A percentile compares a stretch with the other conserved stretches of the same genome.
Conservation (phyloP, 164 flowering plant species). For the Dillenia turbinata region DNA sequence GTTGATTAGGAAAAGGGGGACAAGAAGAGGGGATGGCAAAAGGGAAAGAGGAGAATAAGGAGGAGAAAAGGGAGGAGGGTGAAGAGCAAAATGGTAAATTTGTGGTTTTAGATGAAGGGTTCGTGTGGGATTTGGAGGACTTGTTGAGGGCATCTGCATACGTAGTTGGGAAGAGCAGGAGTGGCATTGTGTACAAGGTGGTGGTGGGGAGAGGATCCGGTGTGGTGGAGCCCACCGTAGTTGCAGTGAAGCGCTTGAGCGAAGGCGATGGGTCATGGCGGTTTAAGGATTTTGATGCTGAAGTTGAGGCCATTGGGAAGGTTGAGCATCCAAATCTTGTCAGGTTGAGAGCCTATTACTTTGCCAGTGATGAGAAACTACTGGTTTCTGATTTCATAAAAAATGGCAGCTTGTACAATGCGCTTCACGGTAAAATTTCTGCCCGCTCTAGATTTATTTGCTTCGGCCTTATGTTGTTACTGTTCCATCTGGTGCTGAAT, state of each 20-base stretch:
- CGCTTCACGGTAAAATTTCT: conserved; percentile 65
- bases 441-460: not conserved
- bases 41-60: conserved; percentile 23
- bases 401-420: conserved; percentile 74
- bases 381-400: conserved; percentile 75
- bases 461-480: not conserved
- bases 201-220: conserved; percentile 56
- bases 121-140: conserved; percentile 82
- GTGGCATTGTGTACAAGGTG: conserved; percentile 93
- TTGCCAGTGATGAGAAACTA: conserved; percentile 80
- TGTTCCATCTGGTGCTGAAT: too few relatives aligned
- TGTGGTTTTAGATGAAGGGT: conserved; percentile 70
- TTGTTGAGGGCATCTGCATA: conserved; percentile 95
- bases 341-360: conserved; percentile 83
- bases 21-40: conserved; percentile 23
- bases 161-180: conserved; percentile 86
- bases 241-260: conserved; percentile 83
- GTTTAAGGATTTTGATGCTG: conserved; percentile 80
- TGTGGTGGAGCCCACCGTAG: conserved; percentile 31
- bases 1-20: conserved; percentile 49
- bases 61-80: conserved; percentile 16
- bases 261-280: conserved; percentile 59
- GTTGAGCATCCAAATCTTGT: conserved; percentile 78
- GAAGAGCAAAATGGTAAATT: conserved; percentile 83
- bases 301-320: conserved; percentile 73